Evolutionary conservation across 1,284 basidiomycete genomes (phyloP).

Genomic region (Rhodotorula mucilaginosa): DNA sequence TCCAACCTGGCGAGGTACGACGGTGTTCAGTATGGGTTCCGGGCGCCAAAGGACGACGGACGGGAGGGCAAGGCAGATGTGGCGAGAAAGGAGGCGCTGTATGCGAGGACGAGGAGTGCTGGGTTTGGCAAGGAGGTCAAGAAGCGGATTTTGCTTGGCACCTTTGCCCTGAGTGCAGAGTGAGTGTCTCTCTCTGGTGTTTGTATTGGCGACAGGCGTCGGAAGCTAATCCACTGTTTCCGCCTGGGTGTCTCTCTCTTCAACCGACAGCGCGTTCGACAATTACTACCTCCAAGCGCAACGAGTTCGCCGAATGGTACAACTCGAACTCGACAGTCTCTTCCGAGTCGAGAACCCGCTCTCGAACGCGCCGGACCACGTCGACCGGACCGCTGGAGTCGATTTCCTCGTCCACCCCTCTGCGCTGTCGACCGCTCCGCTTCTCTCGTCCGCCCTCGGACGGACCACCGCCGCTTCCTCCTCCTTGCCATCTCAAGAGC

Average conservation of each 20-base stretch:
- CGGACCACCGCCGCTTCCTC: not conserved
- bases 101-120: conserved; percentile 52
- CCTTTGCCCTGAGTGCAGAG: conserved; percentile 88
- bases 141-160: conserved; percentile 84
- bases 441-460: conserved; percentile 47
- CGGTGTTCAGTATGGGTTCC: conserved; percentile 62
- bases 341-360: conserved; percentile 62
- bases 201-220: no score
- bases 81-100: conserved; percentile 31
- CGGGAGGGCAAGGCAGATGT: not conserved
- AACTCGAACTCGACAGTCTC: conserved; percentile 68
- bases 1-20: conserved; percentile 90
- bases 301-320: conserved; percentile 67
- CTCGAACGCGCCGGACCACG: not conserved
- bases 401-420: conserved; percentile 82
- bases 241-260: no score
- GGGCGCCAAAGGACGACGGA: not conserved
- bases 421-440: conserved; percentile 73
- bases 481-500: not conserved
- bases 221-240: not conserved
- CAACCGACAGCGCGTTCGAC: conserved; percentile 72
- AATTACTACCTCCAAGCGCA: conserved; percentile 95
- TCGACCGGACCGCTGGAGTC: conserved; percentile 54
- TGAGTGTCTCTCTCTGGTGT: conserved; percentile 51
- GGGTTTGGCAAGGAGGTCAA: conserved; percentile 82